Percentiles rank a stretch among this genome's conserved stretches.
phyloP scores from a whole-genome alignment of 106 monocot genomes.

The Amphibolis antarctica region DNA sequence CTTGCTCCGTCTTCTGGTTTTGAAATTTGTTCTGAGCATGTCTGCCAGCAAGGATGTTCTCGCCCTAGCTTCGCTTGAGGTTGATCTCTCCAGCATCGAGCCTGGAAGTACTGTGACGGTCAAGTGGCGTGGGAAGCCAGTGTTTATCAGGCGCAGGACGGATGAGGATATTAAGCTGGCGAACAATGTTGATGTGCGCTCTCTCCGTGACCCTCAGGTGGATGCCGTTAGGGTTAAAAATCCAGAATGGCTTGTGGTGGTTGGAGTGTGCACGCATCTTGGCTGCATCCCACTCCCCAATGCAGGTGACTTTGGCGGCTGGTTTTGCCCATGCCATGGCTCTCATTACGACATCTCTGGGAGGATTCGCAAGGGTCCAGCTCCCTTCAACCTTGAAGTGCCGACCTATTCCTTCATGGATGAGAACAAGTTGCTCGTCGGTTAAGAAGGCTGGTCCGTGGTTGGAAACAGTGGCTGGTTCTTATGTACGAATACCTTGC shows the following conservation, averaged over 20 bases:
- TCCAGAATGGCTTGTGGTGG: slow-evolving; percentile 74
- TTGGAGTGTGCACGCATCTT: slow-evolving; percentile 68
- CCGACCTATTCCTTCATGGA: slow-evolving; percentile 63
- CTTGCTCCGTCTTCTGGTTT: slow-evolving; percentile 50
- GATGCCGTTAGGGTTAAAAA: slow-evolving; percentile 55
- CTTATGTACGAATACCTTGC: not conserved
- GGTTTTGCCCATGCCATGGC: slow-evolving; percentile 86
- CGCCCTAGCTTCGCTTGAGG: slow-evolving; percentile 68
- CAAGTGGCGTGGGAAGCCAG: slow-evolving; percentile 91
- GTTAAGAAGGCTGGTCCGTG: slow-evolving; percentile 14
- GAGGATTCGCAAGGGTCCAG: slow-evolving; percentile 77
- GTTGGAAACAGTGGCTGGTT: not conserved
- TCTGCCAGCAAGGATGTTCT: slow-evolving; percentile 71
- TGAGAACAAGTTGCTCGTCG: slow-evolving; percentile 61
- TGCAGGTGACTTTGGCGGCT: slow-evolving; percentile 66
- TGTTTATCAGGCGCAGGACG: slow-evolving; percentile 59
- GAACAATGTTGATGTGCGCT: slow-evolving; percentile 44
- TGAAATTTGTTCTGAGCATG: slow-evolving; percentile 77
- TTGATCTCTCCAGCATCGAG: slow-evolving; percentile 72
- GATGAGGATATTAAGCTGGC: slow-evolving; percentile 56
- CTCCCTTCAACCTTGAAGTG: slow-evolving; percentile 72
- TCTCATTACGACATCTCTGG: slow-evolving; percentile 80
- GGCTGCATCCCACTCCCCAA: slow-evolving; percentile 78
- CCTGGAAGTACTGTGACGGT: slow-evolving; percentile 63
- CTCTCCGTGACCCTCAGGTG: slow-evolving; percentile 55